A percentile compares a stretch with the other conserved stretches of the same genome.
Evolutionary conservation across 495 filamentous ascomycete species (phyloP).

Genomic region (Alectoria sarmentosa): DNA sequence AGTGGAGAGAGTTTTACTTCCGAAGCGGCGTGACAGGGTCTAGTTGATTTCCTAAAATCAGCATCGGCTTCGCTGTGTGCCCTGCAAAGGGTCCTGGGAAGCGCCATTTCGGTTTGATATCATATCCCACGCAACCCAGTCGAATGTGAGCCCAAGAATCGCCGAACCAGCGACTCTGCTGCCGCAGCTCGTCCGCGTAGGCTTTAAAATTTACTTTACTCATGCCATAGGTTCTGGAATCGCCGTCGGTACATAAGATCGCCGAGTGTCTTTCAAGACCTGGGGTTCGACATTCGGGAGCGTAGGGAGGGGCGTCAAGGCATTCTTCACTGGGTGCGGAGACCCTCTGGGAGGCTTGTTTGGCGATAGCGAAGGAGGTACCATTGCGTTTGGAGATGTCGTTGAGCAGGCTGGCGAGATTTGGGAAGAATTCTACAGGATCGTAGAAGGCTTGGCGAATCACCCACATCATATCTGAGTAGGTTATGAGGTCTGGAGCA

Average conservation of each 20-base stretch:
- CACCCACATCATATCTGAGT: slow-evolving; percentile 36
- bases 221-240: slow-evolving; percentile 33
- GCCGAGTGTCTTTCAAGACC: slow-evolving; percentile 29
- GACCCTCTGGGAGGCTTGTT: slow-evolving; percentile 4
- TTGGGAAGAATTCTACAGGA: slow-evolving; percentile 15
- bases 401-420: slow-evolving; percentile 11
- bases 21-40: slow-evolving; percentile 44
- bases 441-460: slow-evolving; percentile 31
- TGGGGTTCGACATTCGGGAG: slow-evolving; percentile 4
- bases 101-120: slow-evolving; percentile 50
- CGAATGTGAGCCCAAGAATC: slow-evolving; percentile 52
- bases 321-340: not conserved
- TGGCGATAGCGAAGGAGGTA: slow-evolving; percentile 8
- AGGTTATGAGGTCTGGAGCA: slow-evolving; percentile 38
- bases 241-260: slow-evolving; percentile 41
- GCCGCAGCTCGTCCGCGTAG: slow-evolving; percentile 32
- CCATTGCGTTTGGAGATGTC: not conserved
- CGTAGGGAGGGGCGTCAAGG: slow-evolving; percentile 5
- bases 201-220: slow-evolving; percentile 31
- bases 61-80: slow-evolving; percentile 42
- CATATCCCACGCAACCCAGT: slow-evolving; percentile 52
- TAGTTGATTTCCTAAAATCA: slow-evolving; percentile 51
- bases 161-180: slow-evolving; percentile 35
- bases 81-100: slow-evolving; percentile 32
- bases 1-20: not conserved